These are phyloP conservation scores for Kwoniella europaea DNA, from an alignment of 768 basidiomycete genomes.

Conservation along the genomic window DNA sequence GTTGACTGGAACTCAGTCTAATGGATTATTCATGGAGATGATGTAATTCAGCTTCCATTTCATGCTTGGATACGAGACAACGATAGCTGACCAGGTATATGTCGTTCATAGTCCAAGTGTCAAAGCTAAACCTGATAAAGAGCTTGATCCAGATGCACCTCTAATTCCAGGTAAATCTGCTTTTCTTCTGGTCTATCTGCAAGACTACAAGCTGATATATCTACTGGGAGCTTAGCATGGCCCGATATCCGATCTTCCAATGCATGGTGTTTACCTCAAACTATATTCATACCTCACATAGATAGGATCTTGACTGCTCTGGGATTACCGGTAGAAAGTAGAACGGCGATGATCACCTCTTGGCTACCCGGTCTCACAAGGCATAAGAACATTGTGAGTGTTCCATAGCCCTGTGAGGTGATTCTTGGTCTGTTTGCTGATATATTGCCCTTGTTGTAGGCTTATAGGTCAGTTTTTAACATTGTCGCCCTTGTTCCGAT, in stretches of 20 bases:
- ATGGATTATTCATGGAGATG: conserved; percentile 49
- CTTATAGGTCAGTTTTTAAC: conserved; percentile 20
- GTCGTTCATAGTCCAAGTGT: conserved; percentile 25
- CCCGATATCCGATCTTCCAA: conserved; percentile 49
- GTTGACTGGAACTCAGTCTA: conserved; percentile 47
- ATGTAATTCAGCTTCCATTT: conserved; percentile 33
- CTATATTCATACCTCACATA: conserved; percentile 54
- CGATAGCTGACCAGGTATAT: neutral
- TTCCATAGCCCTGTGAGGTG: neutral
- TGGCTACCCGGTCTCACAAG: conserved; percentile 52
- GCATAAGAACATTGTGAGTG: conserved; percentile 52
- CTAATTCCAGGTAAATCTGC: conserved; percentile 44
- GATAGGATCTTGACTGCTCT: conserved; percentile 44
- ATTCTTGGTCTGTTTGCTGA: neutral
- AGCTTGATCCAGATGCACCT: conserved; percentile 33
- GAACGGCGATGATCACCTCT: conserved; percentile 48
- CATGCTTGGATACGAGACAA: conserved; percentile 5
- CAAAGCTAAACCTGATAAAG: conserved; percentile 35
- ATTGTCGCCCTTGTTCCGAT: neutral
- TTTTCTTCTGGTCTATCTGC: neutral
- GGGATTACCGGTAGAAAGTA: conserved; percentile 47
- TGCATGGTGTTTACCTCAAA: conserved; percentile 52
- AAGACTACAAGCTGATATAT: neutral
- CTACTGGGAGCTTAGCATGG: conserved; percentile 34
- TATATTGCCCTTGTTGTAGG: conserved; percentile 1